Evolutionary conservation across 2,329 filamentous ascomycete genomes (phyloP).

Genomic region (Diaporthe sp.): DNA sequence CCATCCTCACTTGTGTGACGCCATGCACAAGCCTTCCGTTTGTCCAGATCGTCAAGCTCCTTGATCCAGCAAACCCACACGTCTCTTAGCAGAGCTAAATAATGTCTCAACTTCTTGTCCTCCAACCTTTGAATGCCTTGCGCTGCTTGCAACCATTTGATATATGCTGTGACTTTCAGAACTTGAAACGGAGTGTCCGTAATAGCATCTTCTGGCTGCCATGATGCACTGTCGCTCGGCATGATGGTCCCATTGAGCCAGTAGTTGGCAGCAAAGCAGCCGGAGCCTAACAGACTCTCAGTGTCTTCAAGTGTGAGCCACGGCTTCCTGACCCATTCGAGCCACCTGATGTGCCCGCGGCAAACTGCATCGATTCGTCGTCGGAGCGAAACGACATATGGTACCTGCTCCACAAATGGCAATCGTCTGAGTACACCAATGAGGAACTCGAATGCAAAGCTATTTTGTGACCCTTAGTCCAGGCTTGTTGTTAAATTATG

Average conservation of each 20-base stretch:
- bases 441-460: not conserved
- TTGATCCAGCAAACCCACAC: not conserved
- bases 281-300: not conserved
- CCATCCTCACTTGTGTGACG: conserved; percentile 30
- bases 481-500: fast-evolving
- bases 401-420: not conserved
- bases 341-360: conserved; percentile 25
- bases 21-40: conserved; percentile 31
- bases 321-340: not conserved
- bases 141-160: not conserved
- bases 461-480: not conserved
- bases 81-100: not conserved
- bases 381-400: not conserved
- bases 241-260: conserved; percentile 11
- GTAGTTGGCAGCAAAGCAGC: conserved; percentile 15
- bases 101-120: not conserved
- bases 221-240: not conserved
- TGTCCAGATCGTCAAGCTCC: not conserved
- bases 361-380: not conserved
- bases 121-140: not conserved
- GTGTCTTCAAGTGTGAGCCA: not conserved
- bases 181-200: conserved; percentile 1
- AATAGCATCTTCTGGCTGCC: not conserved
- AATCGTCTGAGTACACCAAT: not conserved
- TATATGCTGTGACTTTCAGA: not conserved